Evolutionary conservation across 2,329 filamentous ascomycete genomes (phyloP), one percentile per base, ranked within the genome.

Genomic region (Arthroderma sp.): DNA sequence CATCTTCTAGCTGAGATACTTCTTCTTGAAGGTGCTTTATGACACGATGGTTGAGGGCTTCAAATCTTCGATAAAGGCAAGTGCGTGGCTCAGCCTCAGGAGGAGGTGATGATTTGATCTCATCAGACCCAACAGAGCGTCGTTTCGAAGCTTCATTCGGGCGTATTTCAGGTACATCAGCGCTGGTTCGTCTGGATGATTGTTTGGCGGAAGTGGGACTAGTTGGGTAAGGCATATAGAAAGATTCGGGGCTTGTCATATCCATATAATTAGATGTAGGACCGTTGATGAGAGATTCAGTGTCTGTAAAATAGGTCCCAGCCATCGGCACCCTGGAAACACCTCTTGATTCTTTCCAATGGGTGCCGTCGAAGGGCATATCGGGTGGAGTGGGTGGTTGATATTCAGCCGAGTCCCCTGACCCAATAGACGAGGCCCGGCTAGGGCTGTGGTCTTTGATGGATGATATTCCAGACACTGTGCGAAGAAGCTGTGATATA

Each of bases 21-120:
- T 94, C 85, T 57, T 94, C 86, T 61, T 94, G 88, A 10, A 94
- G 70, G 50, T 91, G 80, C 0, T 94, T 69, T 2, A 95, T 67
- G 2, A 94, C 66, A 2, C 88, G 80, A 58, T 94, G 86, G 54
- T 91, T 88, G 11, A 94, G 66, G 7, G 77, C 73, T 58, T 85
- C 81, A 56, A 95, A 95, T 46, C 81, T 81, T 37, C 88, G 78
- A 60, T 94, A 94, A 47, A 94, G 74, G 1, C 85, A 85, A 3
- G 61, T 57, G 34, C 39, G 42, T 8, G 42, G 30, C 28, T 42
- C 43, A 38, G 8, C 37, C 8, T 11, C 9, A 15, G 38, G 2
- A 41, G 22, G 38, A 41, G 9, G 22, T 2, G 38, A 38, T 38
- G 10, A 38, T 11, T 6, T 40, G 38, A 30, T 30, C 4, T 7